Evolutionary conservation across 1,284 basidiomycete genomes (phyloP).

Genomic region (Serendipita sp.): DNA sequence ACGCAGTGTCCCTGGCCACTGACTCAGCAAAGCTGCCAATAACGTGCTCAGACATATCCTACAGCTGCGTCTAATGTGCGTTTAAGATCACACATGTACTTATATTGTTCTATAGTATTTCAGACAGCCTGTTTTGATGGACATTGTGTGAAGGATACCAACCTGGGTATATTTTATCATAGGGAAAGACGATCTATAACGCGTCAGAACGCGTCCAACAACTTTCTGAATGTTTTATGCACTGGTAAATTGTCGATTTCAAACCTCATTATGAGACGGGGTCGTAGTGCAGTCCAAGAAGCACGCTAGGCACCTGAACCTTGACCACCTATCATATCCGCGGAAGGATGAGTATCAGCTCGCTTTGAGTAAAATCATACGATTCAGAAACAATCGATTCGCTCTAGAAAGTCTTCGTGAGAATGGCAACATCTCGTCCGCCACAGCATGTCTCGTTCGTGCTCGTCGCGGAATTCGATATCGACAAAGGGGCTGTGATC

Average conservation of each 20-base stretch:
- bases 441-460: constrained; percentile 78
- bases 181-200: constrained; percentile 73
- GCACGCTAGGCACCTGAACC: neutral
- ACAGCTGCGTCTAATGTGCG: constrained; percentile 82
- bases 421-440: neutral
- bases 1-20: constrained; percentile 82
- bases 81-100: constrained; percentile 98
- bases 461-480: constrained; percentile 89
- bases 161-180: constrained; percentile 82
- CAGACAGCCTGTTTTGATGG: constrained; percentile 4
- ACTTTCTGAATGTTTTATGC: constrained; percentile 16
- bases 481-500: constrained; percentile 78
- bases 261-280: constrained; percentile 67
- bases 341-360: neutral
- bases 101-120: constrained; percentile 71
- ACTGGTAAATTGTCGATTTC: constrained; percentile 89
- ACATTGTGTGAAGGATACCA: constrained; percentile 7
- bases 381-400: too few species aligned
- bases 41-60: constrained; percentile 24
- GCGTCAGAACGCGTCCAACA: constrained; percentile 5
- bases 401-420: too few species aligned
- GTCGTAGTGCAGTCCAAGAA: neutral
- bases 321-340: neutral
- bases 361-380: too few species aligned
- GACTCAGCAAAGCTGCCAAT: constrained; percentile 11